These are phyloP conservation scores for Pseudevernia furfuracea DNA, from an alignment of 495 filamentous ascomycete genomes.

Conservation along the genomic window DNA sequence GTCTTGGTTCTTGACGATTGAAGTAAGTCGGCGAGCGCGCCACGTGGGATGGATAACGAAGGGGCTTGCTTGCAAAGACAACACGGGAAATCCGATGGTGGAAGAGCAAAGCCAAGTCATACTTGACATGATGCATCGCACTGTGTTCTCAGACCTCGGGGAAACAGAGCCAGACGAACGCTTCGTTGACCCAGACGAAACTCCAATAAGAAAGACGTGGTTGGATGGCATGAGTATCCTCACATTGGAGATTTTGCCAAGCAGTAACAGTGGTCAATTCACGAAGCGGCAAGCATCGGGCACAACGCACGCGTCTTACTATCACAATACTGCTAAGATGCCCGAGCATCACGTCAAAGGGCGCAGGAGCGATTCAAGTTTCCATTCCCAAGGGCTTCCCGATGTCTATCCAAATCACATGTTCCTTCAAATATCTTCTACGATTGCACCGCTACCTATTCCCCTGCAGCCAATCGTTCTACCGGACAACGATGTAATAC, in stretches of 20 bases:
- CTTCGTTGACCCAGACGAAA: slow-evolving; percentile 54
- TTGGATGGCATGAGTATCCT: slow-evolving; percentile 80
- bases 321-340: slow-evolving; percentile 60
- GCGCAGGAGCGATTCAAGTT: slow-evolving; percentile 37
- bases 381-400: slow-evolving; percentile 38
- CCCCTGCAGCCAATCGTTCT: slow-evolving; percentile 66
- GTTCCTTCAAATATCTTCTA: slow-evolving; percentile 60
- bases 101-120: slow-evolving; percentile 93
- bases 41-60: slow-evolving; percentile 91
- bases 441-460: slow-evolving; percentile 61
- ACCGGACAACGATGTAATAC: slow-evolving; percentile 72
- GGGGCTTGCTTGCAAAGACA: slow-evolving; percentile 66
- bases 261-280: slow-evolving; percentile 68
- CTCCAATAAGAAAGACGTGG: slow-evolving; percentile 73
- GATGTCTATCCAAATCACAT: slow-evolving; percentile 73
- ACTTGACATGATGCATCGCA: slow-evolving; percentile 91
- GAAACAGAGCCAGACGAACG: slow-evolving; percentile 55
- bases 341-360: slow-evolving; percentile 58
- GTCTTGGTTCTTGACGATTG: slow-evolving; percentile 90
- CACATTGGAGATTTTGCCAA: slow-evolving; percentile 70
- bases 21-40: slow-evolving; percentile 69
- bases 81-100: slow-evolving; percentile 61
- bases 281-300: slow-evolving; percentile 79
- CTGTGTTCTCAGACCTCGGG: slow-evolving; percentile 75
- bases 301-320: slow-evolving; percentile 68